These are phyloP conservation scores for Stephanodiscus triporus DNA, from an alignment of 108 stramenopile genomes.

Conservation along the genomic window DNA sequence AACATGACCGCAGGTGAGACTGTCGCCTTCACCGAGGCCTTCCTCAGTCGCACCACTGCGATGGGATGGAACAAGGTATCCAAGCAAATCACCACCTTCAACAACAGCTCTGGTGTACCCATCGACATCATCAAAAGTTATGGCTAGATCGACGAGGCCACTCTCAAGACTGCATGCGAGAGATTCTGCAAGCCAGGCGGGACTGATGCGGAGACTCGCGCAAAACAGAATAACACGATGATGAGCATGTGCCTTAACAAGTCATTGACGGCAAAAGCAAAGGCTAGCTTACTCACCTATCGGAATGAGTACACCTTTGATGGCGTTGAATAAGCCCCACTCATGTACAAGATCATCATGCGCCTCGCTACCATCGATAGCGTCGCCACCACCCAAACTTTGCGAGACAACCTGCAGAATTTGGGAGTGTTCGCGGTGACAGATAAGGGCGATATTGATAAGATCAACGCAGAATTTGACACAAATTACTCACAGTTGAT, in stretches of 20 bases:
- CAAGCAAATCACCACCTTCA: neutral
- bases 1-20: neutral
- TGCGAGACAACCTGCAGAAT: neutral
- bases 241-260: neutral
- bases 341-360: slow-evolving; percentile 4
- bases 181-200: neutral
- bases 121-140: neutral
- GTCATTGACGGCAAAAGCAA: neutral
- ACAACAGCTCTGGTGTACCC: neutral
- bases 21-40: neutral
- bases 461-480: no score
- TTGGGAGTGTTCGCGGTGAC: neutral
- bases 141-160: neutral
- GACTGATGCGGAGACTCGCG: neutral
- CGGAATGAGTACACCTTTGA: neutral
- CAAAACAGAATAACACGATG: neutral
- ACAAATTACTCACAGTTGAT: no score
- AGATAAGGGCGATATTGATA: neutral
- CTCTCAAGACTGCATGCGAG: neutral
- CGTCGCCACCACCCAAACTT: neutral
- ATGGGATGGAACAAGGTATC: neutral
- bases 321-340: neutral
- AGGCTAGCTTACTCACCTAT: neutral
- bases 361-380: neutral
- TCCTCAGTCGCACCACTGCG: neutral